A percentile compares a stretch with the other conserved stretches of the same genome.
Conservation (phyloP, 2,329 filamentous ascomycete genomes). For the Scortechinia acanthostroma region DNA sequence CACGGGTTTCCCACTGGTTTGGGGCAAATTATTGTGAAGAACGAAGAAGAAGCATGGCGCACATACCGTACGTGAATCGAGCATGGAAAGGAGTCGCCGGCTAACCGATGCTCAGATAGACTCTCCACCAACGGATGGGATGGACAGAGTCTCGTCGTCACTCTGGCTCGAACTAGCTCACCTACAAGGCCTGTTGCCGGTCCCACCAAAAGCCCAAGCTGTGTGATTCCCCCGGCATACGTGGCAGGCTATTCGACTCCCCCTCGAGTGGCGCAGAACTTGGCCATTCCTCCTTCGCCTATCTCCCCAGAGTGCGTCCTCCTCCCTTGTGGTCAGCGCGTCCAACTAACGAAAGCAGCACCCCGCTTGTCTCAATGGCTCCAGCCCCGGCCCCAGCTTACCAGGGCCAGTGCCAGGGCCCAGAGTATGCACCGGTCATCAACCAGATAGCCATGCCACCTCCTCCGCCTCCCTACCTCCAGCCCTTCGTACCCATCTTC, state of each 20-base stretch:
- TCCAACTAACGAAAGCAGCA: no score
- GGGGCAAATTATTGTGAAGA: constrained; percentile 32
- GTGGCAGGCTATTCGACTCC: constrained; percentile 19
- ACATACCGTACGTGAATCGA: constrained; percentile 23
- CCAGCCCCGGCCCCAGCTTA: neutral
- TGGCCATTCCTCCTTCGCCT: constrained; percentile 19
- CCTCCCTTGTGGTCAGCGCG: no score
- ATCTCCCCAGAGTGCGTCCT: constrained; percentile 26
- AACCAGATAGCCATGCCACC: constrained; percentile 4
- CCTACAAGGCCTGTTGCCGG: constrained; percentile 29
- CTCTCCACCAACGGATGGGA: constrained; percentile 30
- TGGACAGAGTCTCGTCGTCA: constrained; percentile 28
- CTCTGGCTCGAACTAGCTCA: constrained; percentile 24
- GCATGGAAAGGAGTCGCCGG: neutral
- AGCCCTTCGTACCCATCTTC: neutral
- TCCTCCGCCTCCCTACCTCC: constrained; percentile 6
- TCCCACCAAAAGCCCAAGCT: constrained; percentile 24
- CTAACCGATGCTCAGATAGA: constrained; percentile 17
- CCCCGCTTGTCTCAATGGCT: neutral
- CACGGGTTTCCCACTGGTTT: constrained; percentile 29
- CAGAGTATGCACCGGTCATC: constrained; percentile 7
- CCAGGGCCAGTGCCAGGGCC: constrained; percentile 2
- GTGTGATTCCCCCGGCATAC: constrained; percentile 14
- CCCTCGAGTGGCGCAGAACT: constrained; percentile 14
- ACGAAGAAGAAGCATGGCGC: constrained; percentile 30